These are phyloP conservation scores for Diaporthe vexans DNA, from an alignment of 2,329 filamentous ascomycete genomes.

Conservation along the genomic window DNA sequence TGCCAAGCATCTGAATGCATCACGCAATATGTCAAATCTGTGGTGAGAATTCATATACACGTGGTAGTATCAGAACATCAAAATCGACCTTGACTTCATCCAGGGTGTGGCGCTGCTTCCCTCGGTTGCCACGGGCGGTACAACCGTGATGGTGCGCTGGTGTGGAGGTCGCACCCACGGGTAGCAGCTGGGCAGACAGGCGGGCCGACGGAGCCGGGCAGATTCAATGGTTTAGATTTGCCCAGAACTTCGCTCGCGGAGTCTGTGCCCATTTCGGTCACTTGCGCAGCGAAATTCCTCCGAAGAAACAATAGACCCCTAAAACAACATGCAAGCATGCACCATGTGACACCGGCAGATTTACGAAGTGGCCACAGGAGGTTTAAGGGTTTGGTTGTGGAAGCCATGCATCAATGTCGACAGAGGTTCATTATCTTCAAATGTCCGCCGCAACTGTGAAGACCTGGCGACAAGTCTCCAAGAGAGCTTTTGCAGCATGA, in stretches of 20 bases:
- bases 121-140: slow-evolving; percentile 17
- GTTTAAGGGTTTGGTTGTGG: neutral
- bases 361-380: neutral
- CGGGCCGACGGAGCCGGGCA: slow-evolving; percentile 19
- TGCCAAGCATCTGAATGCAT: neutral
- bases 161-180: slow-evolving; percentile 1
- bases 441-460: neutral
- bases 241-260: slow-evolving; percentile 21
- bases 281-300: slow-evolving; percentile 11
- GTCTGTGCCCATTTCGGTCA: neutral
- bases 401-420: neutral
- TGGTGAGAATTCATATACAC: neutral
- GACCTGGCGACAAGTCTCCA: neutral
- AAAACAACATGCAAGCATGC: neutral
- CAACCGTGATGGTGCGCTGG: neutral
- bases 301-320: neutral
- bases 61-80: neutral
- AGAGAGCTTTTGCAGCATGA: neutral
- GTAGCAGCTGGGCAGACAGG: neutral
- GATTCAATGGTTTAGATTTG: slow-evolving; percentile 12
- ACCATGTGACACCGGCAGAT: neutral
- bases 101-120: neutral
- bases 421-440: neutral
- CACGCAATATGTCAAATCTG: neutral
- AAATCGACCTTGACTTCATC: neutral